These are phyloP conservation scores for Arachis monticola DNA, from an alignment of 331 rosid species.

Conservation along the genomic window DNA sequence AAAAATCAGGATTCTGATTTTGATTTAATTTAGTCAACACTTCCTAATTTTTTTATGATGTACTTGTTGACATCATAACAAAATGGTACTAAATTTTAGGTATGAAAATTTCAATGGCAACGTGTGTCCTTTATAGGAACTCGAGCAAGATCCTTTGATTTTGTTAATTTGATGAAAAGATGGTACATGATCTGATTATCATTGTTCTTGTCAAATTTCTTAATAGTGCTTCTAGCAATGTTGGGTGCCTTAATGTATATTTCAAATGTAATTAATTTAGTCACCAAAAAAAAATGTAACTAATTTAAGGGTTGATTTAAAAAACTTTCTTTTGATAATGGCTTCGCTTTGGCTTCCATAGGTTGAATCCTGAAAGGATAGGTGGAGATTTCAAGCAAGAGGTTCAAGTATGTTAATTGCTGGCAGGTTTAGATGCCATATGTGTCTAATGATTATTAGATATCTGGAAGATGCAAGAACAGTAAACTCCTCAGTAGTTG, in stretches of 20 bases:
- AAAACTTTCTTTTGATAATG: conserved; percentile 32
- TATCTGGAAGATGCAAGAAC: conserved; percentile 13
- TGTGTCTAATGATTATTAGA: conserved; percentile 13
- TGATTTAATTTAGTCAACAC: no score
- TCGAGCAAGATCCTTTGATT: conserved; percentile 8
- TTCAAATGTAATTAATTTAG: background rate
- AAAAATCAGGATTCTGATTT: no score
- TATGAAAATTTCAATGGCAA: background rate
- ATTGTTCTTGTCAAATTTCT: conserved; percentile 2
- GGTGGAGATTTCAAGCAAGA: conserved; percentile 99
- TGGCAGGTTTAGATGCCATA: conserved; percentile 31
- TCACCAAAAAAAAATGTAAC: background rate
- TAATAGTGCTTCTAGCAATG: background rate
- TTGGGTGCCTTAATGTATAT: background rate
- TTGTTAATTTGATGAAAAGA: conserved; percentile 14
- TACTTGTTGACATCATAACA: conserved; percentile 17
- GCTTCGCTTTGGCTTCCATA: conserved; percentile 43
- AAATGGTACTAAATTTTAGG: background rate
- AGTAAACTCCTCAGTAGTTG: conserved; percentile 26
- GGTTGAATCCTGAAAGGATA: conserved; percentile 96
- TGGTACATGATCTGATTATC: background rate
- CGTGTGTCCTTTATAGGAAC: background rate
- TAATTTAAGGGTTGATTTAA: conserved; percentile 20
- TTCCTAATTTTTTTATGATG: background rate
- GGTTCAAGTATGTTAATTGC: conserved; percentile 72